Conservation (phyloP, 768 basidiomycete species). For the Suillus discolor region DNA sequence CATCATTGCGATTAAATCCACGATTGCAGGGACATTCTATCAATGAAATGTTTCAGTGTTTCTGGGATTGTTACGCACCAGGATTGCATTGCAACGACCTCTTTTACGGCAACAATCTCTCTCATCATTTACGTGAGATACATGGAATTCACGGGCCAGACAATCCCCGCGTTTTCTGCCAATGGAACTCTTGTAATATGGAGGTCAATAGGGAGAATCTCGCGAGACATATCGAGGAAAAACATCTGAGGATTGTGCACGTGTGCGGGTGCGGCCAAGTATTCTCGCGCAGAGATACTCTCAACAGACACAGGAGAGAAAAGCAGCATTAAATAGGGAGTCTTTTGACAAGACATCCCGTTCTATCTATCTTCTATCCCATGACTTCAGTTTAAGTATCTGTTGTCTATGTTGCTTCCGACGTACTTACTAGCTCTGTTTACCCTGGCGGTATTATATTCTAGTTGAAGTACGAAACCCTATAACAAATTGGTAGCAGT, state of each 20-base stretch:
- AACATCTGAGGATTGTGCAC: constrained; percentile 23
- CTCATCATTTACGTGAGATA: not conserved
- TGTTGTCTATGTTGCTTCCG: not conserved
- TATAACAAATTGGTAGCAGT: not conserved
- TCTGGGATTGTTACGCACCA: too few relatives aligned
- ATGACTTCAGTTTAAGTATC: not conserved
- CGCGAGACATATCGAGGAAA: constrained; percentile 27
- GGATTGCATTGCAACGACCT: not conserved
- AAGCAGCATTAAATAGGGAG: not conserved
- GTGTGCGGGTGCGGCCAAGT: constrained; percentile 17
- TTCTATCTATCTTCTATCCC: not conserved
- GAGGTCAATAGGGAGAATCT: not conserved
- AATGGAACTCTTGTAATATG: not conserved
- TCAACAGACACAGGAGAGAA: constrained; percentile 19
- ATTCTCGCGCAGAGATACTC: constrained; percentile 23
- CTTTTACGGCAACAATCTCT: not conserved
- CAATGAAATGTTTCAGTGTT: not conserved
- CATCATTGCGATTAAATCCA: not conserved
- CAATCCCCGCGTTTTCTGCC: not conserved
- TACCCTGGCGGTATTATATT: not conserved
- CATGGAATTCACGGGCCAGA: not conserved
- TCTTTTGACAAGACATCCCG: not conserved
- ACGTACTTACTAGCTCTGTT: not conserved
- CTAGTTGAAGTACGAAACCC: not conserved
- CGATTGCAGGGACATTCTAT: not conserved